Evolutionary conservation across 1,139 yeast genomes (phyloP).

Genomic region (Hansenula lynferdii): DNA sequence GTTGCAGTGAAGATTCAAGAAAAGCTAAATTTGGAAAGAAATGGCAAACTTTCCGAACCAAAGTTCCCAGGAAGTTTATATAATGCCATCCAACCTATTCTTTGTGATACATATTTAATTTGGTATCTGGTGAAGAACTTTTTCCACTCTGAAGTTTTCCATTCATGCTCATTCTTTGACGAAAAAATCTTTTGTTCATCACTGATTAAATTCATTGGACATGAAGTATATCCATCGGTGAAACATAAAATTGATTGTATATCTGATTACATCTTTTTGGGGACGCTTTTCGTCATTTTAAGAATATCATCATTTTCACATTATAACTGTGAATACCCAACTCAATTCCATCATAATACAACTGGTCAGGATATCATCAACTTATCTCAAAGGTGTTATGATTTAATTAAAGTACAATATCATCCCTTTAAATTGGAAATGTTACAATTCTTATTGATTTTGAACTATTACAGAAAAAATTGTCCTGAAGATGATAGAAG

Average conservation of each 20-base stretch:
- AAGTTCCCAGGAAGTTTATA: background rate
- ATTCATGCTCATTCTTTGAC: constrained; percentile 2
- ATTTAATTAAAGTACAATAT: constrained; percentile 2
- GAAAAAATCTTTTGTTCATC: background rate
- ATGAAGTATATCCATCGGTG: background rate
- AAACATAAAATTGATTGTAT: background rate
- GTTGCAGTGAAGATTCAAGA: background rate
- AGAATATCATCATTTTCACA: constrained; percentile 6
- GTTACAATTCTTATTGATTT: background rate
- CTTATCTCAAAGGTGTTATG: constrained; percentile 5
- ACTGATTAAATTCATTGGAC: background rate
- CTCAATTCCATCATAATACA: background rate
- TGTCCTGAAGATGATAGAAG: background rate
- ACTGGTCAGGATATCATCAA: background rate
- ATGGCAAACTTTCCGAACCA: background rate
- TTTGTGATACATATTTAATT: background rate
- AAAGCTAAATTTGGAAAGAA: background rate
- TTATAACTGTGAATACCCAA: constrained; percentile 6
- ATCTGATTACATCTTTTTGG: constrained; percentile 5
- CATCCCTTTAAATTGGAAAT: background rate
- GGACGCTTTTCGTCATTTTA: constrained; percentile 4
- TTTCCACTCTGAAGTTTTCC: constrained; percentile 5
- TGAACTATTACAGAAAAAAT: background rate
- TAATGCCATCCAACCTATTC: constrained; percentile 2
- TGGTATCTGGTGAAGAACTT: constrained; percentile 3